A percentile compares a stretch with the other conserved stretches of the same genome.
These are phyloP conservation scores for Solanum hybrid DNA, from an alignment of 305 asterid species.

Conservation along the genomic window DNA sequence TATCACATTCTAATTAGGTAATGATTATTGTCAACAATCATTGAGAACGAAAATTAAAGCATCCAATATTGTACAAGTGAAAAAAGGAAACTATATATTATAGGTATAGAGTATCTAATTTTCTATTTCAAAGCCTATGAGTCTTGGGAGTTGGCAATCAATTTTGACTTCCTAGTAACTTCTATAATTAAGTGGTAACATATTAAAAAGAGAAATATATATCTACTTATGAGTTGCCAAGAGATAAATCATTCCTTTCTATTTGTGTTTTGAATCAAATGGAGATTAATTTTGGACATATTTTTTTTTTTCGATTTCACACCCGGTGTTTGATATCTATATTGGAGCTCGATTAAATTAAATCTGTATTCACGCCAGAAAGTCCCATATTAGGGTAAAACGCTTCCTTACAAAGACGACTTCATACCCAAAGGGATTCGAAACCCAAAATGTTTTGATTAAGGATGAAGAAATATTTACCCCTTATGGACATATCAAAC, in stretches of 20 bases:
- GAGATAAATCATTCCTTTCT: not conserved
- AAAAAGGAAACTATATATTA: not conserved
- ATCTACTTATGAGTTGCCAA: not conserved
- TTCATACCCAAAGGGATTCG: no score
- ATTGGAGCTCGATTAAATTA: no score
- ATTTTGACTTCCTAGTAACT: not conserved
- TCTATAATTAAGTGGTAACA: not conserved
- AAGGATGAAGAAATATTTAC: no score
- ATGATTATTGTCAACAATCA: constrained; percentile 17
- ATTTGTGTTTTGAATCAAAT: not conserved
- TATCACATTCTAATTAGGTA: constrained; percentile 10
- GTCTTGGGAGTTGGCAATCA: not conserved
- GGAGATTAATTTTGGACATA: not conserved
- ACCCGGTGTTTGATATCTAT: fast-evolving
- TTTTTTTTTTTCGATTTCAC: no score
- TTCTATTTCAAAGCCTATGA: not conserved
- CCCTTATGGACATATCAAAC: no score
- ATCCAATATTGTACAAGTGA: constrained; percentile 17
- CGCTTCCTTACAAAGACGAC: no score
- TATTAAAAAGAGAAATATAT: not conserved
- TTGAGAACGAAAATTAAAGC: constrained; percentile 7
- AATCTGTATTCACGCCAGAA: not conserved
- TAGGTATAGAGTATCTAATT: not conserved
- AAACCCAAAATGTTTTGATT: no score
- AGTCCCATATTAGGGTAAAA: no score